Evolutionary conservation across 345 rosid species (phyloP).

Genomic region (Crucihimalaya himalaica): DNA sequence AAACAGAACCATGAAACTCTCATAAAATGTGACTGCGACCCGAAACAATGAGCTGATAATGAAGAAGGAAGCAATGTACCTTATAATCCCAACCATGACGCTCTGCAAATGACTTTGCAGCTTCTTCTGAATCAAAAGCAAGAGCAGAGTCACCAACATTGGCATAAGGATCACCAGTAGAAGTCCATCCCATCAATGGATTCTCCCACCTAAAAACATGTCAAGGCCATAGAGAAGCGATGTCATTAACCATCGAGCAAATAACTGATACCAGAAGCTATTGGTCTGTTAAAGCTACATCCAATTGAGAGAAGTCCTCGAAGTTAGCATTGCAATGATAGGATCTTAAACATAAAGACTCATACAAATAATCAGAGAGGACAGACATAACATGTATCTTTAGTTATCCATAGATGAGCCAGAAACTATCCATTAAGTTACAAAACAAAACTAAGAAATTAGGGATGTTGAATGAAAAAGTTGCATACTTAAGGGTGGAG

Average conservation of each 20-base stretch:
- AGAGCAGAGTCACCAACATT: slow-evolving; percentile 92
- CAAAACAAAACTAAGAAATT: neutral
- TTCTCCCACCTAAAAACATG: slow-evolving; percentile 82
- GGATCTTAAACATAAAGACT: neutral
- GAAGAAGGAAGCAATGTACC: slow-evolving; percentile 45
- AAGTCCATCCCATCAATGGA: slow-evolving; percentile 99
- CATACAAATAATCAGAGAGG: neutral
- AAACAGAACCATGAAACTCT: neutral
- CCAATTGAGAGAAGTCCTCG: neutral
- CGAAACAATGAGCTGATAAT: neutral
- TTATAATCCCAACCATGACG: slow-evolving; percentile 88
- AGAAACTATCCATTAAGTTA: neutral
- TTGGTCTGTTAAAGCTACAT: neutral
- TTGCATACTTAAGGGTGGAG: slow-evolving; percentile 79
- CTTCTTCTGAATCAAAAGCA: slow-evolving; percentile 72
- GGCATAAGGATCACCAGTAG: slow-evolving; percentile 99
- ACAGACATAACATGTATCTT: neutral
- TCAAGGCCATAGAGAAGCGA: neutral
- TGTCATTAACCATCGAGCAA: neutral
- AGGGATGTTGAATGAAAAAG: neutral
- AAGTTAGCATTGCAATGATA: neutral
- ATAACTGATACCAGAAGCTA: neutral
- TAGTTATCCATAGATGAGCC: neutral
- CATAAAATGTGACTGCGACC: slow-evolving; percentile 15
- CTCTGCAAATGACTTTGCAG: slow-evolving; percentile 84